Percentiles rank a stretch among this genome's conserved stretches.
Conservation (phyloP, 1,284 basidiomycete species). For the Sanguinoderma infundibulare region DNA sequence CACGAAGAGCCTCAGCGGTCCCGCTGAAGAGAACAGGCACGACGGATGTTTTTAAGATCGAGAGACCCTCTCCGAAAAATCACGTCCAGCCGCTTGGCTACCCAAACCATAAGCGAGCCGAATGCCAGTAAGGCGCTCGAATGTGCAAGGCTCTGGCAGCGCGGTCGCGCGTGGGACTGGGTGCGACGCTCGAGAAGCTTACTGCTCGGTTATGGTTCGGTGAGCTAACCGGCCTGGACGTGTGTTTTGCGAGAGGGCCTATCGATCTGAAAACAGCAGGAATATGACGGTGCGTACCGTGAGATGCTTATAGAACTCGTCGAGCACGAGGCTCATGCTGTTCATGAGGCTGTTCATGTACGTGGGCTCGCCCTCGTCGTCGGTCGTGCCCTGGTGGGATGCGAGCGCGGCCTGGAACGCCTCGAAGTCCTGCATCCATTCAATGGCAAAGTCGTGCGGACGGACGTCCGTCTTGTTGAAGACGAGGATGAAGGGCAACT, state of each 20-base stretch:
- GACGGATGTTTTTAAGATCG: too few relatives aligned
- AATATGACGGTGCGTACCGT: conserved; percentile 56
- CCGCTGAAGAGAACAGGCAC: background rate
- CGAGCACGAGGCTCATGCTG: conserved; percentile 97
- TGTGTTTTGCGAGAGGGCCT: too few relatives aligned
- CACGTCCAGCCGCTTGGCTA: too few relatives aligned
- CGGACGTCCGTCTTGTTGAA: conserved; percentile 99
- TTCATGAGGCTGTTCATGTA: conserved; percentile 99
- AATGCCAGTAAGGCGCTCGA: too few relatives aligned
- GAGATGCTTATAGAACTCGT: conserved; percentile 98
- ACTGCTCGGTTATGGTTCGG: too few relatives aligned
- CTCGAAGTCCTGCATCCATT: conserved; percentile 99
- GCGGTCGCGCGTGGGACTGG: too few relatives aligned
- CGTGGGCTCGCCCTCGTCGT: conserved; percentile 89
- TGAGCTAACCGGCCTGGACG: too few relatives aligned
- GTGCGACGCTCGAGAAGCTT: too few relatives aligned
- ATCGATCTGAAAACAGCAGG: too few relatives aligned
- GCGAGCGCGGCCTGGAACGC: conserved; percentile 79
- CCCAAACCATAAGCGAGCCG: too few relatives aligned
- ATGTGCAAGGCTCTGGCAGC: too few relatives aligned
- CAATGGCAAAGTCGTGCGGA: conserved; percentile 88
- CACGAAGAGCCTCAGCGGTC: background rate
- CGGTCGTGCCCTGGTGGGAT: conserved; percentile 64
- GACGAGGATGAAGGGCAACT: conserved; percentile 95
- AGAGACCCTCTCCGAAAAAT: too few relatives aligned